These are phyloP conservation scores for Vigna trinervia DNA, from an alignment of 306 rosid species.

Conservation along the genomic window DNA sequence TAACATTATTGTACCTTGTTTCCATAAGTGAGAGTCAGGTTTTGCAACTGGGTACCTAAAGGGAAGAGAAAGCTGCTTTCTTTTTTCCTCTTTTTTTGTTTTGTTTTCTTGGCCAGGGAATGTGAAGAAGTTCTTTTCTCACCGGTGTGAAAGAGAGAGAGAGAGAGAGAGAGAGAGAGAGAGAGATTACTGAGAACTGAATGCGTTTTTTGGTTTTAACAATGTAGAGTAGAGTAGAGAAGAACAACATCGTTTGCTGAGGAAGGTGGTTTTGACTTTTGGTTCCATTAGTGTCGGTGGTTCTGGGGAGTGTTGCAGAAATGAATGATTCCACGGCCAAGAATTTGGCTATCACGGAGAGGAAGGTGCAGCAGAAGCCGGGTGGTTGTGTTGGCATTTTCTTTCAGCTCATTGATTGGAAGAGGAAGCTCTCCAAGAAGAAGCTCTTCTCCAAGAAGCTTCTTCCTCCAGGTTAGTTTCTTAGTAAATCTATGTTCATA, in stretches of 20 bases:
- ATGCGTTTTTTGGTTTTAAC: background rate
- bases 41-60: slow-evolving; percentile 3
- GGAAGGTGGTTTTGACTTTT: slow-evolving; percentile 34
- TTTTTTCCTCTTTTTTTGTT: background rate
- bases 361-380: slow-evolving; percentile 64
- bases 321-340: slow-evolving; percentile 68
- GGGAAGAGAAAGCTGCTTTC: slow-evolving; percentile 28
- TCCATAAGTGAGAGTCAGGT: slow-evolving; percentile 5
- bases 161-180: background rate
- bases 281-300: slow-evolving; percentile 31
- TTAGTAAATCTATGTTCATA: background rate
- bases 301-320: slow-evolving; percentile 38
- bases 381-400: slow-evolving; percentile 92
- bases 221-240: slow-evolving; percentile 37
- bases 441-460: slow-evolving; percentile 83
- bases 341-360: slow-evolving; percentile 72
- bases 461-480: slow-evolving; percentile 73
- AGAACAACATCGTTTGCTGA: slow-evolving; percentile 10
- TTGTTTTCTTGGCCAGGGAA: background rate
- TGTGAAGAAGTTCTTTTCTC: slow-evolving; percentile 30
- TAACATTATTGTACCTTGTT: slow-evolving; percentile 51
- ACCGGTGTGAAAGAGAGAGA: background rate
- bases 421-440: slow-evolving; percentile 78
- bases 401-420: slow-evolving; percentile 96
- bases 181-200: background rate